Percentiles rank a stretch among this genome's conserved stretches.
phyloP scores from a whole-genome alignment of 495 filamentous ascomycete species.

The Filosporella fistucella region DNA sequence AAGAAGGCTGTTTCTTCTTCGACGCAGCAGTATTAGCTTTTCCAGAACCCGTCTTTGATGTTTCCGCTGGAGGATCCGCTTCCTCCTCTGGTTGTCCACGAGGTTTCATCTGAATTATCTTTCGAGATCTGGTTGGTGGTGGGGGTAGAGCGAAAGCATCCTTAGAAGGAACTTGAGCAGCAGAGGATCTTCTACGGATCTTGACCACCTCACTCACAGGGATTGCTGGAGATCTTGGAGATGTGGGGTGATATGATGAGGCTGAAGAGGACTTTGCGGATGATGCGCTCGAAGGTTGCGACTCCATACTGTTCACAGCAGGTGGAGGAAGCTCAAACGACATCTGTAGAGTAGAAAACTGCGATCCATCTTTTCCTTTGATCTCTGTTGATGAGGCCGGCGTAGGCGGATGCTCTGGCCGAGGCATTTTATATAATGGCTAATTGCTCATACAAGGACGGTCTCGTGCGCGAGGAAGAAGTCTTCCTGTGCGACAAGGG shows the following conservation, averaged over 20 bases:
- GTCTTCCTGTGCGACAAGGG: too few relatives aligned
- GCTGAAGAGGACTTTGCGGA: constrained; percentile 28
- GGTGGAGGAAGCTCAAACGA: constrained; percentile 82
- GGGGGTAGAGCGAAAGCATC: constrained; percentile 78
- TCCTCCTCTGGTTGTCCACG: constrained; percentile 35
- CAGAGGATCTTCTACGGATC: constrained; percentile 50
- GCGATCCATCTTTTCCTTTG: constrained; percentile 64
- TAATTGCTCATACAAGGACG: too few relatives aligned
- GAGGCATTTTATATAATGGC: constrained; percentile 65
- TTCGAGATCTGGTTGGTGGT: constrained; percentile 85
- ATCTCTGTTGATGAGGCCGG: constrained; percentile 84
- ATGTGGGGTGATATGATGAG: constrained; percentile 47
- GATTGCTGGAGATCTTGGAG: constrained; percentile 52
- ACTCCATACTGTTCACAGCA: constrained; percentile 50
- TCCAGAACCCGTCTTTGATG: constrained; percentile 16
- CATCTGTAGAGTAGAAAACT: constrained; percentile 45
- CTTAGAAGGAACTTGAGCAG: constrained; percentile 46
- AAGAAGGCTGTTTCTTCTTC: constrained; percentile 65
- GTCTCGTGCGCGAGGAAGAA: too few relatives aligned
- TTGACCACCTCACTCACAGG: constrained; percentile 51
- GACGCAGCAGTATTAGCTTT: constrained; percentile 38
- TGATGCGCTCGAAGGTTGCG: constrained; percentile 32
- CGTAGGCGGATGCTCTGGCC: constrained; percentile 67
- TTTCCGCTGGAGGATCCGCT: constrained; percentile 18
- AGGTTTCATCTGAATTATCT: constrained; percentile 98